Evolutionary conservation across 192 early-diverging fungal species (phyloP).

Genomic region (Mortierella antarctica): DNA sequence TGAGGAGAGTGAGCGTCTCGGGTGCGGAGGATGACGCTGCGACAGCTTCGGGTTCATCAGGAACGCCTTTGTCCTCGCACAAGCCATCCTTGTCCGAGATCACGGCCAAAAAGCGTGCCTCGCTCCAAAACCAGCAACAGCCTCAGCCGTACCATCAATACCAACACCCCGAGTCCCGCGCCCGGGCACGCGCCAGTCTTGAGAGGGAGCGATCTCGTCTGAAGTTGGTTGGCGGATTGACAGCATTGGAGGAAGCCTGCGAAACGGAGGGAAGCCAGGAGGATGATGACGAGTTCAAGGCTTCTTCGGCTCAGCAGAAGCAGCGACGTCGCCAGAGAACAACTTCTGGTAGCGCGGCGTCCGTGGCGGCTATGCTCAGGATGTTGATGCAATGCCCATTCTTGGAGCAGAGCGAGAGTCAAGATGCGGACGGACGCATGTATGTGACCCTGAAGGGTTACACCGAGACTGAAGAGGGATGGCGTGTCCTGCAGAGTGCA

Average conservation of each 20-base stretch:
- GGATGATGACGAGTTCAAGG: neutral
- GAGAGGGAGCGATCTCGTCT: constrained; percentile 1
- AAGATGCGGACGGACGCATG: constrained; percentile 7
- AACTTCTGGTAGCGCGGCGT: neutral
- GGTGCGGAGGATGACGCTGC: no score
- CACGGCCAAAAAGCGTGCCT: constrained; percentile 25
- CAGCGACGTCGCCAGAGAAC: neutral
- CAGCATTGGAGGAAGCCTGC: neutral
- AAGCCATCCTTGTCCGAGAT: constrained; percentile 22
- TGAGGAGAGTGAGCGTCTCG: neutral
- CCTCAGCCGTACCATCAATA: neutral
- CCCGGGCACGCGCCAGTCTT: no score
- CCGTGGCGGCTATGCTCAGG: neutral
- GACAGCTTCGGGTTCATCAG: neutral
- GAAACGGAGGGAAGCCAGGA: no score
- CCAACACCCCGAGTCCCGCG: no score
- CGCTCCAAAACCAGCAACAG: neutral
- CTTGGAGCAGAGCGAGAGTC: constrained; percentile 24
- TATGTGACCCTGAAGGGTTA: constrained; percentile 38
- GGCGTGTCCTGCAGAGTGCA: constrained; percentile 13
- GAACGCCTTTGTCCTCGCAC: neutral
- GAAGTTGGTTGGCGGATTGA: constrained; percentile 17
- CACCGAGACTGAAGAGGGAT: constrained; percentile 40
- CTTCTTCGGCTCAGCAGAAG: no score
- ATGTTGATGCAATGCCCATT: constrained; percentile 34